Percentiles rank a stretch among this genome's conserved stretches.
Evolutionary conservation across 768 basidiomycete genomes (phyloP).

Genomic region (Tephrocybe sp.): DNA sequence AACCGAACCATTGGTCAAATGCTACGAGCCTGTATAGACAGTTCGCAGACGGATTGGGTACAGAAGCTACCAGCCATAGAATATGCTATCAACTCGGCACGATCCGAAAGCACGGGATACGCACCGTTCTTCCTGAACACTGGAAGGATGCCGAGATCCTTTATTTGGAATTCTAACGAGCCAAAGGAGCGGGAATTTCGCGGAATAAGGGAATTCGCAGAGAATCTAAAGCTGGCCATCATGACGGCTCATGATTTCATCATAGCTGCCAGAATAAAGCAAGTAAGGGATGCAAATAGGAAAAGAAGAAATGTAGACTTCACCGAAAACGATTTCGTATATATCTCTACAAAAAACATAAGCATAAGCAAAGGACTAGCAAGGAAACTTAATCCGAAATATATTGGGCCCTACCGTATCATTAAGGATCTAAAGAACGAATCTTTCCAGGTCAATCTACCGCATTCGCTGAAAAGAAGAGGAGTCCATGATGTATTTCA

Average conservation of each 20-base stretch:
- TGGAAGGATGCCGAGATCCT: no score
- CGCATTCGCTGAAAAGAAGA: no score
- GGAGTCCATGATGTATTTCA: no score
- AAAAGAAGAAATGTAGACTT: background rate
- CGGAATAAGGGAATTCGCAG: background rate
- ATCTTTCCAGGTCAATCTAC: no score
- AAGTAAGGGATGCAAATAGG: background rate
- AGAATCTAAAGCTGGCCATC: background rate
- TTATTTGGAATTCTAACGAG: background rate
- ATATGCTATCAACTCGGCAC: background rate
- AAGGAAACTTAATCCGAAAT: background rate
- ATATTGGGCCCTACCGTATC: background rate
- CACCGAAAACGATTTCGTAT: no score
- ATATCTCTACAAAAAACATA: no score
- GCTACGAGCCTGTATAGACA: background rate
- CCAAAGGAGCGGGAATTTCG: background rate
- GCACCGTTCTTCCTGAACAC: no score
- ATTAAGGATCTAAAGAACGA: no score
- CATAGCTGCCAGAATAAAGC: no score
- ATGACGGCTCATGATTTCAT: background rate
- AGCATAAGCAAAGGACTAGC: background rate
- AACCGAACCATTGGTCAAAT: no score
- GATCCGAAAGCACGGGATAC: no score
- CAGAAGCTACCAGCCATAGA: background rate
- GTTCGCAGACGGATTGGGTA: no score